A percentile compares a stretch with the other conserved stretches of the same genome.
These are phyloP conservation scores for Gossypium rotundifolium DNA, from an alignment of 345 rosid genomes.

Conservation along the genomic window DNA sequence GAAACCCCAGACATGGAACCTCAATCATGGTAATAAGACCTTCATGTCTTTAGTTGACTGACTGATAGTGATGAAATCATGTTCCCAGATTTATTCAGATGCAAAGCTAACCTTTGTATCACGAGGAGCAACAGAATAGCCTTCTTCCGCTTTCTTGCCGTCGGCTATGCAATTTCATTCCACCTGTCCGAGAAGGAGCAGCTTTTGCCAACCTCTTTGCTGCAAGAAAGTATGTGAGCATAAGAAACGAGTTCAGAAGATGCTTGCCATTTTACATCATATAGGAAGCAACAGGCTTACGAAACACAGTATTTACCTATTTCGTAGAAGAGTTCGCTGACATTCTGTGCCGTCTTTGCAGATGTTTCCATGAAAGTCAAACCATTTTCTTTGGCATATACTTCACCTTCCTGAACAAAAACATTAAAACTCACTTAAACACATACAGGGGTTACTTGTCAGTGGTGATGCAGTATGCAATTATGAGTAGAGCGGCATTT, in stretches of 20 bases:
- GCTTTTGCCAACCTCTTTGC: constrained; percentile 62
- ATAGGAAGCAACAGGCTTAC: neutral
- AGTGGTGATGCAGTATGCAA: neutral
- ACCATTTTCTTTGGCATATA: constrained; percentile 59
- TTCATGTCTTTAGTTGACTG: neutral
- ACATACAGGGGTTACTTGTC: neutral
- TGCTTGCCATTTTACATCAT: neutral
- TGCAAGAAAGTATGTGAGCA: constrained; percentile 29
- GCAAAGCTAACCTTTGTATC: constrained; percentile 1
- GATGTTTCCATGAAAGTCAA: constrained; percentile 65
- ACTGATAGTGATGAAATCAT: constrained; percentile 1
- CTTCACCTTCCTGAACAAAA: constrained; percentile 53
- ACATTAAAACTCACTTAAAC: neutral
- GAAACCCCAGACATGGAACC: neutral
- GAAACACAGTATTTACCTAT: constrained; percentile 37
- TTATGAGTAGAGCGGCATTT: neutral
- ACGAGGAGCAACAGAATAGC: constrained; percentile 52
- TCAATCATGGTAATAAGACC: neutral
- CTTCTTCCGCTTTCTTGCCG: constrained; percentile 41
- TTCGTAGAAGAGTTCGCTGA: constrained; percentile 68
- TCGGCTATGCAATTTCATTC: constrained; percentile 55
- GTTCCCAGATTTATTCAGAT: neutral
- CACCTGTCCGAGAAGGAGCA: constrained; percentile 48
- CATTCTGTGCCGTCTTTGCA: constrained; percentile 67
- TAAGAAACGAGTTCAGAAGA: neutral